Conservation (phyloP, 2,329 filamentous ascomycete species). For the Penicillium sp. region DNA sequence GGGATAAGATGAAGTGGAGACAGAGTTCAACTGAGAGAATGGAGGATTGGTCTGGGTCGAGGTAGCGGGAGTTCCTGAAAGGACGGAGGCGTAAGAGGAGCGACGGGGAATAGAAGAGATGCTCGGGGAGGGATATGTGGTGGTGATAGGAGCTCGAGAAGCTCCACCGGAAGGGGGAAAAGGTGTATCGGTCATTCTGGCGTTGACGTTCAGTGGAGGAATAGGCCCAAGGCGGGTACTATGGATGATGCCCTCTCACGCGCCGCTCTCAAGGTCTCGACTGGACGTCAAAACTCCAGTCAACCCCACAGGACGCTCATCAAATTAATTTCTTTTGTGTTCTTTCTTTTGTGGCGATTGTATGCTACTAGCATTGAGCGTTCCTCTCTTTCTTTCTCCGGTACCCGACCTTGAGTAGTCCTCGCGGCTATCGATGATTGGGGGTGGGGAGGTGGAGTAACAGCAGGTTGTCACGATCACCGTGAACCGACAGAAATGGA, state of each 20-base stretch:
- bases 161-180: constrained; percentile 49
- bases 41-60: constrained; percentile 48
- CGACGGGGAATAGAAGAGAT: constrained; percentile 54
- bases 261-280: constrained; percentile 9
- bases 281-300: constrained; percentile 5
- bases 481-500: not conserved
- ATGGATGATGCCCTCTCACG: constrained; percentile 18
- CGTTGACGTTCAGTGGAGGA: constrained; percentile 30
- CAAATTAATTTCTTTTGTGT: not conserved
- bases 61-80: constrained; percentile 56
- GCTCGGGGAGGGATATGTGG: constrained; percentile 38
- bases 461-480: constrained; percentile 8
- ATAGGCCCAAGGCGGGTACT: constrained; percentile 20
- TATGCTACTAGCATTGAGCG: not conserved
- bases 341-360: not conserved
- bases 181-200: constrained; percentile 51
- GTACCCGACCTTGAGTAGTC: not conserved
- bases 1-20: constrained; percentile 40
- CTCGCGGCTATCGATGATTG: constrained; percentile 21
- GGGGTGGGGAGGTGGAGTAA: constrained; percentile 20
- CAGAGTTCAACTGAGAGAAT: constrained; percentile 53
- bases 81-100: constrained; percentile 67
- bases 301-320: constrained; percentile 6
- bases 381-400: not conserved
- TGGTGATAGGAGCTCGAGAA: constrained; percentile 33